phyloP scores from a whole-genome alignment of 2,329 filamentous ascomycete species.

The Hymenoscyphus occultus region DNA sequence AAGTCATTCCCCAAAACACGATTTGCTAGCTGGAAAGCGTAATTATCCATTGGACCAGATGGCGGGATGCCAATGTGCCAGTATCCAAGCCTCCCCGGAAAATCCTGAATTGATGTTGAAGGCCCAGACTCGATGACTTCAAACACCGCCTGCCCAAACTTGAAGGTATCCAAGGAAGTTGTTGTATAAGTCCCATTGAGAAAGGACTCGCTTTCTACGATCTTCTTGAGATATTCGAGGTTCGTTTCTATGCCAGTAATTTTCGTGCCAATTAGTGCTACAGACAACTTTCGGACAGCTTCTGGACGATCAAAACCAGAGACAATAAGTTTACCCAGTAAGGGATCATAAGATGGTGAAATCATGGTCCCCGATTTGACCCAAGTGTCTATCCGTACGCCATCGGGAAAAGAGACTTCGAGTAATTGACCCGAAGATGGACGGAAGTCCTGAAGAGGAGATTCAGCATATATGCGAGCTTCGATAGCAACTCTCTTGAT shows the following conservation, averaged over 20 bases:
- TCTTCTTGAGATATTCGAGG: constrained; percentile 35
- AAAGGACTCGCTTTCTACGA: constrained; percentile 18
- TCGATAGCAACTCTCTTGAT: constrained; percentile 63
- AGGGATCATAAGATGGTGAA: constrained; percentile 72
- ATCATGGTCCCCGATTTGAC: constrained; percentile 69
- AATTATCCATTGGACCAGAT: constrained; percentile 42
- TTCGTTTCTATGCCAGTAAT: constrained; percentile 57
- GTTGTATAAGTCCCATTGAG: constrained; percentile 40
- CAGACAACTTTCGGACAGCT: constrained; percentile 62
- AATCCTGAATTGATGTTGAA: constrained; percentile 43
- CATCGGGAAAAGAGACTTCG: constrained; percentile 38
- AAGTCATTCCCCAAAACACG: constrained; percentile 54
- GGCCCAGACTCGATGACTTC: constrained; percentile 40
- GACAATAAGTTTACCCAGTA: constrained; percentile 69
- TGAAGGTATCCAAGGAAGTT: constrained; percentile 36
- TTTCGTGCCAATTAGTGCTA: constrained; percentile 51
- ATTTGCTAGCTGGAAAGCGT: constrained; percentile 47
- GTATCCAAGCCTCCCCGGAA: constrained; percentile 39
- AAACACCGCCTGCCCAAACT: constrained; percentile 32
- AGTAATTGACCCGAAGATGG: constrained; percentile 44
- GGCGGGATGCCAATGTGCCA: constrained; percentile 41
- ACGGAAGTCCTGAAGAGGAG: constrained; percentile 61
- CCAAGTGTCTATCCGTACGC: constrained; percentile 63
- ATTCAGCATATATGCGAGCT: constrained; percentile 71
- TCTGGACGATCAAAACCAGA: constrained; percentile 58